Percentiles rank a stretch among this genome's conserved stretches.
Evolutionary conservation across 805 yeast species (phyloP).

Genomic region (Saccharomycopsis sp.): DNA sequence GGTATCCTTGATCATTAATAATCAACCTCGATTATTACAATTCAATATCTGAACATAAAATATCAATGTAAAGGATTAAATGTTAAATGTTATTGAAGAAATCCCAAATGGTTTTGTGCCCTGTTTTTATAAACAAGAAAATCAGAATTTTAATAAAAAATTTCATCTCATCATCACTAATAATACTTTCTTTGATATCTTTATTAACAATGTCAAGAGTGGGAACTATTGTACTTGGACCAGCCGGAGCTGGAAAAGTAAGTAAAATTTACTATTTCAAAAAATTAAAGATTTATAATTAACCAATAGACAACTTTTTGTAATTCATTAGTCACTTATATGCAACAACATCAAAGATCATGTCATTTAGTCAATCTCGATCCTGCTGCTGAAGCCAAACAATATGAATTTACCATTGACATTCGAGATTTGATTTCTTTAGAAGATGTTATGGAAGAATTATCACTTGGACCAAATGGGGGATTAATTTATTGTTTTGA

Average conservation of each 20-base stretch:
- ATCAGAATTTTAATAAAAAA: too few relatives aligned
- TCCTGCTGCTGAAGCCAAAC: constrained; percentile 73
- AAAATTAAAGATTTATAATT: not conserved
- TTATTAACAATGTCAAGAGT: constrained; percentile 99
- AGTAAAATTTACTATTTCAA: constrained; percentile 1
- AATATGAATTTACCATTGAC: constrained; percentile 68
- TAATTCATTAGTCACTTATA: constrained; percentile 72
- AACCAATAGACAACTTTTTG: constrained; percentile 64
- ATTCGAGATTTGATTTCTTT: constrained; percentile 66
- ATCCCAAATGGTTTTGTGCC: too few relatives aligned
- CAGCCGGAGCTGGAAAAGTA: constrained; percentile 92
- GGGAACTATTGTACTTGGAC: constrained; percentile 89
- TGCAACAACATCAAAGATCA: constrained; percentile 83
- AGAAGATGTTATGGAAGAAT: constrained; percentile 69
- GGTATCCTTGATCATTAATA: too few relatives aligned
- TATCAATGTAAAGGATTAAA: too few relatives aligned
- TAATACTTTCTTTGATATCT: too few relatives aligned
- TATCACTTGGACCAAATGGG: constrained; percentile 75
- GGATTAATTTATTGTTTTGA: constrained; percentile 91
- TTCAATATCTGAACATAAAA: too few relatives aligned
- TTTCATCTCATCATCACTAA: too few relatives aligned
- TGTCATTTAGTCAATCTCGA: constrained; percentile 94
- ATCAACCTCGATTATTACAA: too few relatives aligned
- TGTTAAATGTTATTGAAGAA: too few relatives aligned
- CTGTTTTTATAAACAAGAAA: too few relatives aligned